These are phyloP conservation scores for Calycina herbarum DNA, from an alignment of 2,329 filamentous ascomycete genomes.

Conservation along the genomic window DNA sequence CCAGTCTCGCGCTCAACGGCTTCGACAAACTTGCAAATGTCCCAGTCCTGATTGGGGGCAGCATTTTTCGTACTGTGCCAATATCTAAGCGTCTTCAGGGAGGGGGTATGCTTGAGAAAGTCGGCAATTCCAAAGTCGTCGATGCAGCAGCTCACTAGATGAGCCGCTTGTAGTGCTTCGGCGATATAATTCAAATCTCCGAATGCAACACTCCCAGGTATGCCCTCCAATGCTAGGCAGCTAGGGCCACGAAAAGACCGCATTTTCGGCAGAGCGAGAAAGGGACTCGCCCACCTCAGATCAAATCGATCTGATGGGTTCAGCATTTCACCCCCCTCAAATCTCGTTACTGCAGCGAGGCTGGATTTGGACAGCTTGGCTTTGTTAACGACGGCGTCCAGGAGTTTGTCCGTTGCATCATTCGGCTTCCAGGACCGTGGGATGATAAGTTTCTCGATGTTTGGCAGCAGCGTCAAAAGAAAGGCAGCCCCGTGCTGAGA, in stretches of 20 bases:
- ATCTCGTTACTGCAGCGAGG: slow-evolving; percentile 14
- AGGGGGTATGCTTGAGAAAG: slow-evolving; percentile 18
- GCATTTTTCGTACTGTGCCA: slow-evolving; percentile 11
- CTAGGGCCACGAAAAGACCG: slow-evolving; percentile 14
- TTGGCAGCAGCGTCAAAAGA: slow-evolving; percentile 20
- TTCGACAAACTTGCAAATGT: slow-evolving; percentile 21
- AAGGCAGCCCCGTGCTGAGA: slow-evolving; percentile 17
- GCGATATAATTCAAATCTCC: slow-evolving; percentile 12
- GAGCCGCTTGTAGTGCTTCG: slow-evolving; percentile 11
- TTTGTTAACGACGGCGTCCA: neutral
- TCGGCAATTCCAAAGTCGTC: slow-evolving; percentile 18
- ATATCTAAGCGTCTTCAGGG: slow-evolving; percentile 16
- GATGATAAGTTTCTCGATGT: slow-evolving; percentile 16
- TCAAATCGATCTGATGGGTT: slow-evolving; percentile 4
- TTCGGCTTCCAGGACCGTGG: slow-evolving; percentile 14
- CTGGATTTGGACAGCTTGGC: neutral
- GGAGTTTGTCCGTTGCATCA: neutral
- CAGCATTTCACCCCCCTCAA: neutral
- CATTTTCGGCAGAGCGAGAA: slow-evolving; percentile 16
- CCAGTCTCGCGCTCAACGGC: slow-evolving; percentile 16
- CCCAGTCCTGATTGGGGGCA: slow-evolving; percentile 14
- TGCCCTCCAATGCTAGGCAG: slow-evolving; percentile 5
- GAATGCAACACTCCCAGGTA: slow-evolving; percentile 8
- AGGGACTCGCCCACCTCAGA: slow-evolving; percentile 11
- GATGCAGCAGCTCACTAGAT: slow-evolving; percentile 14